Percentiles rank a stretch among this genome's conserved stretches.
These are phyloP conservation scores for Stachybotrys elegans DNA, from an alignment of 2,329 filamentous ascomycete species.

Conservation along the genomic window DNA sequence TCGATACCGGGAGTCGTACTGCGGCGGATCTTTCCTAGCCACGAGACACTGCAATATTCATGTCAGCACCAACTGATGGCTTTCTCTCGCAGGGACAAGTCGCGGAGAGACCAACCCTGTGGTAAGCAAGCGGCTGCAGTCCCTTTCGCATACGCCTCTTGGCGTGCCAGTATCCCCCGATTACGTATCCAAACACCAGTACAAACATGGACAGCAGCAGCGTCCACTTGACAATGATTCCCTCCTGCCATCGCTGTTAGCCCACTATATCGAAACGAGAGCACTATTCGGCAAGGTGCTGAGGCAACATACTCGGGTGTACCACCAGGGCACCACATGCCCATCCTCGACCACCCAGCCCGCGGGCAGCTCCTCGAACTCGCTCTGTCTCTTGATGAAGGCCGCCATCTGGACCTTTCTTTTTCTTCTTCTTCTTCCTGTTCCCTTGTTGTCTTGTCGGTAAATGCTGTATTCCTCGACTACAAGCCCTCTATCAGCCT, in stretches of 20 bases:
- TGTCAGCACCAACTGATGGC: neutral
- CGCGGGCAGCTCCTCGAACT: slow-evolving; percentile 9
- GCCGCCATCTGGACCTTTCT: slow-evolving; percentile 1
- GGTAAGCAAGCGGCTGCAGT: slow-evolving; percentile 61
- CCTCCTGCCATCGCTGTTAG: slow-evolving; percentile 40
- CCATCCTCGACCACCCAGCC: slow-evolving; percentile 20
- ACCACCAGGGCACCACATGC: slow-evolving; percentile 19
- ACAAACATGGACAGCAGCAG: slow-evolving; percentile 59
- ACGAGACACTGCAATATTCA: neutral
- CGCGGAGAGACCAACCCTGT: slow-evolving; percentile 46
- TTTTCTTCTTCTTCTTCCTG: too few relatives aligned
- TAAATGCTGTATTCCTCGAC: too few relatives aligned
- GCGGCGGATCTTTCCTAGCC: slow-evolving; percentile 15
- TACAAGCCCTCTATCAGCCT: too few relatives aligned
- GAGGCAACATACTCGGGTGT: slow-evolving; percentile 17
- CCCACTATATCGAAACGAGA: too few relatives aligned
- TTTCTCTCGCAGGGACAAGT: slow-evolving; percentile 11
- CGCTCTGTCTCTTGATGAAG: slow-evolving; percentile 6
- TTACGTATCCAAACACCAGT: slow-evolving; percentile 55
- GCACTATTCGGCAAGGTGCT: too few relatives aligned
- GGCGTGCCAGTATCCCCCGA: slow-evolving; percentile 67
- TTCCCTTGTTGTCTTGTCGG: too few relatives aligned
- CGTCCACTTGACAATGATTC: slow-evolving; percentile 65
- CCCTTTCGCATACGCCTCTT: slow-evolving; percentile 61
- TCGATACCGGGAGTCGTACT: slow-evolving; percentile 18